A percentile compares a stretch with the other conserved stretches of the same genome.
phyloP scores from a whole-genome alignment of 2,329 filamentous ascomycete genomes.

The Cordyceps cateniannulata region DNA sequence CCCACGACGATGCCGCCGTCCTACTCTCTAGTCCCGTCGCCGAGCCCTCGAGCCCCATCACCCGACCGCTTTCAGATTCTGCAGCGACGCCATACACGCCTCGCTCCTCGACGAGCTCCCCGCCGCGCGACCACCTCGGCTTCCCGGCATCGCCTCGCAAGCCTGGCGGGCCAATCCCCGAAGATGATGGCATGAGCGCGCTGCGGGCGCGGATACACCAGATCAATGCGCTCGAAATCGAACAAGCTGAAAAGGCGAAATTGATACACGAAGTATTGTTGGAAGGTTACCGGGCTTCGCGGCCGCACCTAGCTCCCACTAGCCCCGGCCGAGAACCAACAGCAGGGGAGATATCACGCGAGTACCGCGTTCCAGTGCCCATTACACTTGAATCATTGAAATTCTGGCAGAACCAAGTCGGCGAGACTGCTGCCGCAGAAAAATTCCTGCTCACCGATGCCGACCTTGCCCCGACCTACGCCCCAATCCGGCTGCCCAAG shows the following conservation, averaged over 20 bases:
- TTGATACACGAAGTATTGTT: slow-evolving; percentile 66
- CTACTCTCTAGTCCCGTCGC: background rate
- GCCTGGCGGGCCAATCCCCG: slow-evolving; percentile 47
- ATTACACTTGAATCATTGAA: slow-evolving; percentile 48
- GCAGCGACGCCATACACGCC: background rate
- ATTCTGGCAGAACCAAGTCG: slow-evolving; percentile 49
- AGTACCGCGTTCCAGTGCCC: slow-evolving; percentile 22
- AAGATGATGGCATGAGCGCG: slow-evolving; percentile 70
- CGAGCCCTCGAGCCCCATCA: background rate
- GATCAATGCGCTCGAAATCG: slow-evolving; percentile 57
- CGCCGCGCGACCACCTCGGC: slow-evolving; percentile 26
- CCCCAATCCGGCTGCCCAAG: slow-evolving; percentile 42
- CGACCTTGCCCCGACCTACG: slow-evolving; percentile 63
- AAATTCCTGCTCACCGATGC: slow-evolving; percentile 48
- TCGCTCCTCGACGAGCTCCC: slow-evolving; percentile 16
- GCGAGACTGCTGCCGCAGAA: slow-evolving; percentile 32
- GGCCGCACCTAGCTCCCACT: slow-evolving; percentile 7
- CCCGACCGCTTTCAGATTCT: background rate
- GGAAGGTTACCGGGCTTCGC: slow-evolving; percentile 53
- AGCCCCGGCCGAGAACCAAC: slow-evolving; percentile 33
- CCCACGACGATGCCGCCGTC: background rate
- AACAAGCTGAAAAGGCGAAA: slow-evolving; percentile 59
- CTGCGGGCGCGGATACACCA: slow-evolving; percentile 61
- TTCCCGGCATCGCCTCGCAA: slow-evolving; percentile 25
- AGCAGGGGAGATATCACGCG: slow-evolving; percentile 11